These are phyloP conservation scores for Earliella scabrosa DNA, from an alignment of 1,284 basidiomycete species.

Conservation along the genomic window DNA sequence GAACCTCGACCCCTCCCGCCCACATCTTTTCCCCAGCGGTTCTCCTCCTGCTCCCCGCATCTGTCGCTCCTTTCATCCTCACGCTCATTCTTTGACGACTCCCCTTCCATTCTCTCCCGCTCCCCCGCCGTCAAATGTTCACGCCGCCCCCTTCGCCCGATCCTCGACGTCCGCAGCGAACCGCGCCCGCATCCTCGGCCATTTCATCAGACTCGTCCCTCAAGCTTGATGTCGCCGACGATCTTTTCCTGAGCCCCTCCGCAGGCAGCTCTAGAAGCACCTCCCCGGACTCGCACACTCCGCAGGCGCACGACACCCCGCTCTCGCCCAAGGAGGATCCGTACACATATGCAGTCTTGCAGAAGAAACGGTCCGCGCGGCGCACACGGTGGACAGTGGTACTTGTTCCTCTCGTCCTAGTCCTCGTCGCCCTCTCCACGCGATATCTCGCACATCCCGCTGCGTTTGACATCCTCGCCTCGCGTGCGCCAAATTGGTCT, in stretches of 20 bases:
- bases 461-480: constrained; percentile 47
- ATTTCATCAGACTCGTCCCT: constrained; percentile 13
- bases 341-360: constrained; percentile 3
- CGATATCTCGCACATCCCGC: constrained; percentile 52
- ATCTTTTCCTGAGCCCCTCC: constrained; percentile 17
- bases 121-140: constrained; percentile 42
- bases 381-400: constrained; percentile 54
- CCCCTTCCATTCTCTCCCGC: constrained; percentile 12
- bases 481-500: constrained; percentile 20
- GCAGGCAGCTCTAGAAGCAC: constrained; percentile 10
- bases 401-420: constrained; percentile 55
- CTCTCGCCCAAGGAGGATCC: constrained; percentile 22
- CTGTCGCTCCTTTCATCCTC: constrained; percentile 26
- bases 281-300: constrained; percentile 6
- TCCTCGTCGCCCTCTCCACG: constrained; percentile 56
- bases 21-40: constrained; percentile 4
- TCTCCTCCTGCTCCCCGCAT: constrained; percentile 7
- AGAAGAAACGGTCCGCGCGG: constrained; percentile 39
- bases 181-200: constrained; percentile 6
- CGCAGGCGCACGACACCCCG: constrained; percentile 1
- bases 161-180: constrained; percentile 23
- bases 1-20: constrained; percentile 3
- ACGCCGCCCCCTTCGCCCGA: constrained; percentile 55
- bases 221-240: constrained; percentile 13
- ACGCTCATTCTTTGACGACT: constrained; percentile 25